Evolutionary conservation across 495 filamentous ascomycete species (phyloP), one percentile per base, ranked within the genome.

Genomic region (Xylaria curta): DNA sequence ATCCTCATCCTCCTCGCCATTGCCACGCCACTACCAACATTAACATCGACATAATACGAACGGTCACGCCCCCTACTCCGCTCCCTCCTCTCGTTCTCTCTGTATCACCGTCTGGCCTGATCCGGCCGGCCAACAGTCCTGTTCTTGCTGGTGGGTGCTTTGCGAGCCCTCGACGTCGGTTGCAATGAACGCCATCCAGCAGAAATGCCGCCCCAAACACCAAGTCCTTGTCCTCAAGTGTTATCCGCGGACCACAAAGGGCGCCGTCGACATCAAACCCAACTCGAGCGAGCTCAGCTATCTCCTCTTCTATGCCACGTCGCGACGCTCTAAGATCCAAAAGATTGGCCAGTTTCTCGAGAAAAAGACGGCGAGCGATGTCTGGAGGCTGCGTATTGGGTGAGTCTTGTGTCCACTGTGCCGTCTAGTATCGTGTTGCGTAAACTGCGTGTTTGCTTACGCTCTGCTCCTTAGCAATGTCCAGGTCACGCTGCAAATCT

Each of bases 201-300:
- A 89, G 76, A 86, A 80, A 80, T 89, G 87, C 76, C 92, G 94
- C 68, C 94, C 95, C 26, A 97, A 97, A 82, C 95, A 98, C 81
- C 94, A 97, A 85, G 91, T 97, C 70, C 84, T 98, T 63, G 90
- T 97, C 62, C 87, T 97, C 40, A 97, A 97, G 81, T 98, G 95
- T 85, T 98, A 97, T 82, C 95, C 95, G 40, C 89, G 89, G 73
- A 94, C 93, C 68, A 91, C 93, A 67, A 97, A 97, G 82, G 93
- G 92, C 71, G 93, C 93, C 59, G 88, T 91, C 77, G 93, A 97
- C 73, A 93, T 97, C 69, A 95, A 94, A 81, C 94, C 95, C 10
- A 98, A 98, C 78, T 91, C 93, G 56, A 96, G 92, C 81, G 95
- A 98, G 84, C 89, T 98, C 53, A 97, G 93, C 78, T 98, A 98